Conservation (phyloP, 352 stramenopile genomes). For the Globisporangium apiculatum region DNA sequence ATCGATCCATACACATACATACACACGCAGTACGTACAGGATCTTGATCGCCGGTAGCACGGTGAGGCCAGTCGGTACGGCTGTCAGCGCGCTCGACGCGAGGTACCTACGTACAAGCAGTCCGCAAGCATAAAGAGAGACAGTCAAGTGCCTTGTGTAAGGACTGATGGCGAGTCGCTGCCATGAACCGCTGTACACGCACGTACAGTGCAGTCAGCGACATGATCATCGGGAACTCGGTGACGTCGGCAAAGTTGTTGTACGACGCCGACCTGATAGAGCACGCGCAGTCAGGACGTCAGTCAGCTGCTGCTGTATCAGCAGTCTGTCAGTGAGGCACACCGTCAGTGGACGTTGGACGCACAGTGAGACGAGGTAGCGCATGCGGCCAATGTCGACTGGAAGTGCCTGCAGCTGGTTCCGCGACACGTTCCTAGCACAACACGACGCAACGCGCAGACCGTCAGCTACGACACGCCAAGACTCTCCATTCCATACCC, state of each 20-base stretch:
- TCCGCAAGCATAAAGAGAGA: not conserved
- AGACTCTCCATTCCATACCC: no score
- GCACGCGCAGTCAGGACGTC: not conserved
- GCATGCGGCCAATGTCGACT: conserved; percentile 9
- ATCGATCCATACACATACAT: no score
- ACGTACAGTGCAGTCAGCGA: conserved; percentile 10
- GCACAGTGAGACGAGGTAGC: conserved; percentile 9
- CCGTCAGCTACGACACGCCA: not conserved
- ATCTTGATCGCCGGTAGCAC: conserved; percentile 13
- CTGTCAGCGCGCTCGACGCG: conserved; percentile 1
- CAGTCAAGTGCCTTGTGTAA: not conserved
- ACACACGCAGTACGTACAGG: conserved; percentile 6
- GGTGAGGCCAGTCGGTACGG: conserved; percentile 7
- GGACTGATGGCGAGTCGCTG: not conserved
- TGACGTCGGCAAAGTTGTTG: conserved; percentile 7
- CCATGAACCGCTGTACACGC: not conserved
- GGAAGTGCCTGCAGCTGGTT: conserved; percentile 10
- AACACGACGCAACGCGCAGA: not conserved
- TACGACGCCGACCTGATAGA: conserved; percentile 8
- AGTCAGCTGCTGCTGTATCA: not conserved
- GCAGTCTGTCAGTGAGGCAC: not conserved
- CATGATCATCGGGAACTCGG: conserved; percentile 10
- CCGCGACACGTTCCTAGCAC: conserved; percentile 7
- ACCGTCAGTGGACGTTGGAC: not conserved
- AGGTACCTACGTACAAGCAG: conserved; percentile 5